Percentiles rank a stretch among this genome's conserved stretches.
These are phyloP conservation scores for Wickerhamomyces bovis DNA, from an alignment of 805 yeast genomes.

Conservation along the genomic window DNA sequence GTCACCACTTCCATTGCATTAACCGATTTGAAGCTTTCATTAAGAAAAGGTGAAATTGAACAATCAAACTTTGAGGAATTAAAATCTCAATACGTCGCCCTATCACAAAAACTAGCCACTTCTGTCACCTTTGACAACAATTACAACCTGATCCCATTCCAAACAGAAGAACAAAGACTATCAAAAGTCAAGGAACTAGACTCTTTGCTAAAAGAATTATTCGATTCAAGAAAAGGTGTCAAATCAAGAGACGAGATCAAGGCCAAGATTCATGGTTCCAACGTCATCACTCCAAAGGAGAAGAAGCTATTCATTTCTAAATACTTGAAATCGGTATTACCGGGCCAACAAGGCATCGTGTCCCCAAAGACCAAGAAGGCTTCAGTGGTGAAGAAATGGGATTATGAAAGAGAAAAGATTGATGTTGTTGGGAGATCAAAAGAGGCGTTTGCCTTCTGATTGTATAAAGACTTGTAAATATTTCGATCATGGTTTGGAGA, in stretches of 20 bases:
- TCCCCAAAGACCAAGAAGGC: constrained; percentile 12
- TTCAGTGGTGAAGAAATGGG: constrained; percentile 52
- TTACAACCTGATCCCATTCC: constrained; percentile 33
- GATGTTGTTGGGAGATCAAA: constrained; percentile 22
- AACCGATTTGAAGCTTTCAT: constrained; percentile 32
- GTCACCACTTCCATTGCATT: constrained; percentile 49
- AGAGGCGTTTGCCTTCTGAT: neutral
- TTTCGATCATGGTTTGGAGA: neutral
- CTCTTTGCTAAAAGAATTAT: constrained; percentile 7
- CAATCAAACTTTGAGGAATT: constrained; percentile 26
- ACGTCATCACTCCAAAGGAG: constrained; percentile 27
- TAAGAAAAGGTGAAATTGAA: constrained; percentile 15
- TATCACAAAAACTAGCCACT: constrained; percentile 36
- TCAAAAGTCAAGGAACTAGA: constrained; percentile 22
- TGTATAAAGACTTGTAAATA: neutral
- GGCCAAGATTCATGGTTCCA: constrained; percentile 34
- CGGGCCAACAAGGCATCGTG: constrained; percentile 39
- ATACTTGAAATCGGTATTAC: constrained; percentile 51
- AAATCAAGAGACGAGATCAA: constrained; percentile 34
- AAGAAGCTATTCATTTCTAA: constrained; percentile 27
- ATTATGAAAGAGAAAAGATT: constrained; percentile 46
- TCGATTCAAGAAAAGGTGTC: constrained; percentile 17
- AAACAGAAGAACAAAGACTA: constrained; percentile 29
- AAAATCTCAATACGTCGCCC: constrained; percentile 27
- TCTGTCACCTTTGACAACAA: constrained; percentile 43